These are phyloP conservation scores for Emergomyces pasteurianus DNA, from an alignment of 2,329 filamentous ascomycete species.

Conservation along the genomic window DNA sequence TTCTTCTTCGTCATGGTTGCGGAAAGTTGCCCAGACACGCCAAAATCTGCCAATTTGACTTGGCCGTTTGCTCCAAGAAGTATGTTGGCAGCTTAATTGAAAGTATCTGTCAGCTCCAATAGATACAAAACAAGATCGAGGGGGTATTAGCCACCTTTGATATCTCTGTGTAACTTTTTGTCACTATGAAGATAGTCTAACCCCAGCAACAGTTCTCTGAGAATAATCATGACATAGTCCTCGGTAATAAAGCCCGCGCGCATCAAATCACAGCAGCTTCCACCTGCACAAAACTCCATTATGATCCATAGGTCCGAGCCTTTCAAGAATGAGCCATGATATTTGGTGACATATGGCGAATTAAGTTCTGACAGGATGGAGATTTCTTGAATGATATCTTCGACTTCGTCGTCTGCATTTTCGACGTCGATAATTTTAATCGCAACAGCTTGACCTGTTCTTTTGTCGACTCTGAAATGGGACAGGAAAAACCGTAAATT, in stretches of 20 bases:
- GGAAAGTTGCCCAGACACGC: constrained; percentile 88
- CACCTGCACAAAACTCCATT: constrained; percentile 97
- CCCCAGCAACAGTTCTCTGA: constrained; percentile 77
- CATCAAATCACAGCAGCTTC: constrained; percentile 91
- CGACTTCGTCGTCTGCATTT: constrained; percentile 96
- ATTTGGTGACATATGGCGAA: constrained; percentile 93
- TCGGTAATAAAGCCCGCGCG: constrained; percentile 85
- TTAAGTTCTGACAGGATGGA: constrained; percentile 92
- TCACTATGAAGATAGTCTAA: constrained; percentile 88
- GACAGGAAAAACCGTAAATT: constrained; percentile 1
- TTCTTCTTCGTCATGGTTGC: constrained; percentile 99
- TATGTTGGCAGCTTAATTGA: constrained; percentile 68
- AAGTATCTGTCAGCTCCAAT: background rate
- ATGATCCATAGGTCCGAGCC: constrained; percentile 97
- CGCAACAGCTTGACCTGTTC: constrained; percentile 83
- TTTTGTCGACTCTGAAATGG: constrained; percentile 65
- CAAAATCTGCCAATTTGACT: constrained; percentile 95
- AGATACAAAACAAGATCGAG: background rate
- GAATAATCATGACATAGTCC: constrained; percentile 93
- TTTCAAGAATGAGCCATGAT: constrained; percentile 93
- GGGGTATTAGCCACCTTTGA: constrained; percentile 56
- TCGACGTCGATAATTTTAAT: constrained; percentile 99
- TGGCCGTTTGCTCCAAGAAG: constrained; percentile 81
- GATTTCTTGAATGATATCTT: constrained; percentile 98
- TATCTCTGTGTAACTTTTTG: constrained; percentile 91